These are phyloP conservation scores for Penicillium waksmanii DNA, from an alignment of 495 filamentous ascomycete species.

Conservation along the genomic window DNA sequence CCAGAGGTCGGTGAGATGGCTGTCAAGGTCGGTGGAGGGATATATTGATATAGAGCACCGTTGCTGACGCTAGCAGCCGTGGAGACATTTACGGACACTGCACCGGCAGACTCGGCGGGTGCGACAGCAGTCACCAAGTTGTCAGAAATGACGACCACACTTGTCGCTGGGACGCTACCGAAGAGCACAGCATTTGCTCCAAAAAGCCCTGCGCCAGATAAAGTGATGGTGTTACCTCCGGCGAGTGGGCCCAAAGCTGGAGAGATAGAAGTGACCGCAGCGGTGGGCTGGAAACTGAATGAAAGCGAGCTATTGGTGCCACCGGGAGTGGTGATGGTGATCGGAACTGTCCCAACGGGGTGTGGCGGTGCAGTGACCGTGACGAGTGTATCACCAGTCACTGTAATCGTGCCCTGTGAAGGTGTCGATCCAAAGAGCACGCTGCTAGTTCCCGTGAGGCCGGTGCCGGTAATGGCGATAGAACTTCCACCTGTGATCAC, in stretches of 20 bases:
- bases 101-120: neutral
- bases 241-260: neutral
- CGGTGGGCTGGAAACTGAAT: constrained; percentile 3
- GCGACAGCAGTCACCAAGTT: constrained; percentile 3
- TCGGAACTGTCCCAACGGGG: constrained; percentile 5
- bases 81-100: neutral
- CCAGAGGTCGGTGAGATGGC: neutral
- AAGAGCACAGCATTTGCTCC: neutral
- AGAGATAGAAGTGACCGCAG: constrained; percentile 1
- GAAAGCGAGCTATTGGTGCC: constrained; percentile 10
- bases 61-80: neutral
- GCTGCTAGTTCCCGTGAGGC: constrained; percentile 1
- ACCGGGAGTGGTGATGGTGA: constrained; percentile 11
- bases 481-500: constrained; percentile 4
- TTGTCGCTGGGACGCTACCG: neutral
- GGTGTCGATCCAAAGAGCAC: constrained; percentile 10
- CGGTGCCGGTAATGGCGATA: neutral
- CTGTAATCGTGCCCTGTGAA: constrained; percentile 3
- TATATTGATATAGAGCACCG: neutral
- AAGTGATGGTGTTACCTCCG: no score
- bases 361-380: neutral
- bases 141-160: constrained; percentile 4
- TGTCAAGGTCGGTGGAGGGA: neutral
- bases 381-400: constrained; percentile 1
- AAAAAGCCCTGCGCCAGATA: no score